Evolutionary conservation across 371 early-diverging fungal genomes (phyloP), one percentile per base, ranked within the genome.

Genomic region (Mortierella sp.): DNA sequence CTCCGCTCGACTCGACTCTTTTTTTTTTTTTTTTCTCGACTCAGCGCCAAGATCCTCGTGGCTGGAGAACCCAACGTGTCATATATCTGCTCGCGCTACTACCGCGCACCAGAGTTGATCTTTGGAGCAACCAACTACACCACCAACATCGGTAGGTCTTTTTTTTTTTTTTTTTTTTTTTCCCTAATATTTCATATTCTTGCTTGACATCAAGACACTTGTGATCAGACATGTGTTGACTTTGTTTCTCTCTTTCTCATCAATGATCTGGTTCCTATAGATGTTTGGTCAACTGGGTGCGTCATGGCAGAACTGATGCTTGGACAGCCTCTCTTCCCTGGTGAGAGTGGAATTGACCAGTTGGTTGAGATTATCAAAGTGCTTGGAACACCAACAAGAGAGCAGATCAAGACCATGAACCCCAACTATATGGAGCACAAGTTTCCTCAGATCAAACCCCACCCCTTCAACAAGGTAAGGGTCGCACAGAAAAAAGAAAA

Each of bases 301-400:
- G 99, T 99, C n/a, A 97, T 99, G 94, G 98, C 98, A 7, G 99
- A 99, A 86, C 86, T 99, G 64, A 94, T 98, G 89, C 88, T 96
- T 28, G 93, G 96, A 53, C 95, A 94, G 80, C 99, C 99, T 15
- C 82, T 99, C 52, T 99, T 99, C 89, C 97, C 98, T 9, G 99
- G 99, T 23, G 99, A 99, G 83, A 96, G 96, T 64, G 98, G 98
- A 57, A 98, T 99, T 64, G 99, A 99, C 81, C 99, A 99, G 84
- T 84, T 99, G 47, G 99, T 99, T 15, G 99, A 99, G 84, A 99
- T 99, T 75, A 99, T 99, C 88, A 98, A 98, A 84, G 95, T 98
- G 1, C 89, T 99, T 25, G 99, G 99, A 30, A 99, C 99, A 15
- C 99, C 99, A 15, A 92, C 96, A 26, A 92, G 94, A 69, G 97